These are phyloP conservation scores for Tulasnella sp. DNA, from an alignment of 768 basidiomycete species.

Conservation along the genomic window DNA sequence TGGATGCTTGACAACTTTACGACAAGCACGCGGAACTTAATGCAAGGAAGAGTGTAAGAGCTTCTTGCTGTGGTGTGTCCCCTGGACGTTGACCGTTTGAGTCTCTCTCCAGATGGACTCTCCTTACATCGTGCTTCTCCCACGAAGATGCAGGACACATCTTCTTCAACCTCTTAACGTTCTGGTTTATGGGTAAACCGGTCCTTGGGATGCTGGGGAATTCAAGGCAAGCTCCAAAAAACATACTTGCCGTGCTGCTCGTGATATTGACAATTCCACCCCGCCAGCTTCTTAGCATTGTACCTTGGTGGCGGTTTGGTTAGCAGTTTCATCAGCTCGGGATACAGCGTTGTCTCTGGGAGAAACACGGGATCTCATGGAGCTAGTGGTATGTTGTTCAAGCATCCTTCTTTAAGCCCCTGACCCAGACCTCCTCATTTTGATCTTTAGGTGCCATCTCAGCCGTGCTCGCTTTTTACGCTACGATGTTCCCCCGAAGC, in stretches of 20 bases:
- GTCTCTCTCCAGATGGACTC: slow-evolving; percentile 15
- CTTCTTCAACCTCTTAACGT: slow-evolving; percentile 18
- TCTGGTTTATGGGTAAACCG: slow-evolving; percentile 19
- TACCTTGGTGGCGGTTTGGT: slow-evolving; percentile 21
- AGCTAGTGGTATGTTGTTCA: slow-evolving; percentile 20
- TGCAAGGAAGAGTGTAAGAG: slow-evolving; percentile 2
- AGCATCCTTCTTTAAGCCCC: not conserved
- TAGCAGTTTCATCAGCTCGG: slow-evolving; percentile 16
- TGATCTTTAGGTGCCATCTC: slow-evolving; percentile 3
- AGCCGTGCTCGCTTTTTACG: slow-evolving; percentile 9
- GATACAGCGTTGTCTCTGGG: not conserved
- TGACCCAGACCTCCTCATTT: not conserved
- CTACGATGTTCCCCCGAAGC: not conserved
- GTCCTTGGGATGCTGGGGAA: slow-evolving; percentile 11
- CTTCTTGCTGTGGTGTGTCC: not conserved
- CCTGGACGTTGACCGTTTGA: not conserved
- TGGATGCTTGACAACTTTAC: slow-evolving; percentile 19
- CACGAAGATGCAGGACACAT: slow-evolving; percentile 12
- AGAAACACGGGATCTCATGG: slow-evolving; percentile 11
- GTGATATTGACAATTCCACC: not conserved
- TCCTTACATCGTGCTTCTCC: slow-evolving; percentile 20
- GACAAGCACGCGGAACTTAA: slow-evolving; percentile 7
- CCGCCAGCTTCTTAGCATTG: slow-evolving; percentile 14
- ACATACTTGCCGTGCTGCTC: not conserved
- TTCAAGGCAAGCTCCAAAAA: not conserved